Evolutionary conservation across 139 green algal species (phyloP), one percentile per base, ranked within the genome.

Genomic region (Pleodorina starrii): DNA sequence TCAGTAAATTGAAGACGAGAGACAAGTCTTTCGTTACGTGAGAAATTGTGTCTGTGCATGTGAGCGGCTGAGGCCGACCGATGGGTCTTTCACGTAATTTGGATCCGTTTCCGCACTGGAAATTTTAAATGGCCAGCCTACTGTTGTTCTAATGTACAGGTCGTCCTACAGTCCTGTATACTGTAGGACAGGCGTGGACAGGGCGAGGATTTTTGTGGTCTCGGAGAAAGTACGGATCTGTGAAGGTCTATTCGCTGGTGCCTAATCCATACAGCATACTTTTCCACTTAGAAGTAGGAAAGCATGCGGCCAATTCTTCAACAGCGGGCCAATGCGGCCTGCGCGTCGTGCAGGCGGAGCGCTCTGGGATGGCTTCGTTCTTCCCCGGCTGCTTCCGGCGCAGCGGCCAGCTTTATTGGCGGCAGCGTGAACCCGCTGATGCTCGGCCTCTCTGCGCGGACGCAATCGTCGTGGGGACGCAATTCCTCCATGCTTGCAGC

Each of bases 301-400:
- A 35, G n/a, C n/a, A 85, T 85, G 77, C 21, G 48, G 35, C 77
- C 77, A 29, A 72, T 85, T 0, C 51, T 85, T 35, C 77, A 85
- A 38, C 48, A 85, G 23, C 35, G 23, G 54, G 77, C 77, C 4
- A 51, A 72, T 25, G 77, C 77, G 5, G 77, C 77, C 35, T 72
- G 50, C 19, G 79, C 77, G 4, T 85, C 77, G 25, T 85, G 79
- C 79, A 57, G 42, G 21, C 51, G 35, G 1, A 35, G 77, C 25
- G 77, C 50, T 14, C 40, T 86, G 25, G 79, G 79, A 5, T 86
- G 79, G 79, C 79, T 86, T n/a, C 77, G 77, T 21, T 54, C 57
- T 12, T 42, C 25, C 23, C 57, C 57, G 4, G 57, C 29, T 11
- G 35, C 57, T 19, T 11, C 77, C 38, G 9, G 5, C 36, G 36